Evolutionary conservation across 805 yeast species (phyloP).

Genomic region (Schwanniomyces sp.): DNA sequence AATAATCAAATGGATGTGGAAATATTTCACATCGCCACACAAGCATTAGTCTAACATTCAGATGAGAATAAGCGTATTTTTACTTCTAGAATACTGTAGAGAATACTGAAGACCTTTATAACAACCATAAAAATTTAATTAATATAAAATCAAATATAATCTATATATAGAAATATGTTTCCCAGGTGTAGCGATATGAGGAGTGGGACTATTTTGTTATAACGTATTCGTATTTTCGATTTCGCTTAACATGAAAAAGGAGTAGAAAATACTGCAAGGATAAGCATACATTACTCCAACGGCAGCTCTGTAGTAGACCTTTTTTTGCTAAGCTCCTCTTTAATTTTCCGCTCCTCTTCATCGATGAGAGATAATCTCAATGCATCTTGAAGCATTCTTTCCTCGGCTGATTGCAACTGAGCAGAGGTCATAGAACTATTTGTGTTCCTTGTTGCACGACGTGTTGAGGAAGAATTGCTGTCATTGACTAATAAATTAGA

Average conservation of each 20-base stretch:
- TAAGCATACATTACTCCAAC: not conserved
- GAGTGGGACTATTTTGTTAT: not conserved
- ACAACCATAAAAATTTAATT: not conserved
- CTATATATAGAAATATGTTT: not conserved
- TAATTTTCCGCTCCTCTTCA: slow-evolving; percentile 53
- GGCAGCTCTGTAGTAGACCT: not conserved
- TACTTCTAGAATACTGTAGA: not conserved
- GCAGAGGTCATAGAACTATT: slow-evolving; percentile 6
- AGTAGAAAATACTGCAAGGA: too few relatives aligned
- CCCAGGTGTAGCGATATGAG: not conserved
- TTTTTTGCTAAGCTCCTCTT: slow-evolving; percentile 7
- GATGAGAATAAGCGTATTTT: not conserved
- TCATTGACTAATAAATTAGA: slow-evolving; percentile 62
- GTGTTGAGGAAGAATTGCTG: slow-evolving; percentile 8
- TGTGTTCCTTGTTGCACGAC: slow-evolving; percentile 13
- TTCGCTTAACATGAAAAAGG: too few relatives aligned
- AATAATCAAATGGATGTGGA: not conserved
- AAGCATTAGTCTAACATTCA: not conserved
- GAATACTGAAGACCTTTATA: not conserved
- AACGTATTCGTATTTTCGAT: too few relatives aligned
- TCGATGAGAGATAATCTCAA: slow-evolving; percentile 71
- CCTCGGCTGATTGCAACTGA: slow-evolving; percentile 41
- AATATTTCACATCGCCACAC: not conserved
- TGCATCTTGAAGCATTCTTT: slow-evolving; percentile 83
- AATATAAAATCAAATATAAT: not conserved